Conservation (phyloP, 179 eudicot genomes). For the Beta macrorhiza region DNA sequence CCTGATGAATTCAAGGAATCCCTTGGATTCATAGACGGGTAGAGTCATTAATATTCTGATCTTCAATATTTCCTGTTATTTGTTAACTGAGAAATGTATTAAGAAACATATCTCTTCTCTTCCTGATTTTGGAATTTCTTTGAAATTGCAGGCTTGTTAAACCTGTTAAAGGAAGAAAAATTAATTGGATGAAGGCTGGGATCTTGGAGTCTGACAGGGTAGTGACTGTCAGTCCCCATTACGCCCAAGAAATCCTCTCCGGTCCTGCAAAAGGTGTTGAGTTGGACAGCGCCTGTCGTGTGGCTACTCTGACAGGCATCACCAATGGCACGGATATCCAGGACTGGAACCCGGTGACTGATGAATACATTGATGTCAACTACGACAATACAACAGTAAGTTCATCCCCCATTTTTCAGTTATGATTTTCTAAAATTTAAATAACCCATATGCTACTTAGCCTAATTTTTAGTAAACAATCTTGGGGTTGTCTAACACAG, state of each 20-base stretch:
- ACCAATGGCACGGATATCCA: too few species aligned
- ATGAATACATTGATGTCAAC: too few species aligned
- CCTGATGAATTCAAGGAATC: slow-evolving; percentile 63
- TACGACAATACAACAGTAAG: too few species aligned
- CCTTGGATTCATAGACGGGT: slow-evolving; percentile 91
- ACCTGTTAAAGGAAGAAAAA: slow-evolving; percentile 80
- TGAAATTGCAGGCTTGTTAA: slow-evolving; percentile 52
- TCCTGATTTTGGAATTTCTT: neutral
- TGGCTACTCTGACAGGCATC: too few species aligned
- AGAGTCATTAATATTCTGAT: slow-evolving; percentile 11
- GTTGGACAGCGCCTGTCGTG: too few species aligned
- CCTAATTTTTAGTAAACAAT: too few species aligned
- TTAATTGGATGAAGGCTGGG: slow-evolving; percentile 96
- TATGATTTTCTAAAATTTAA: too few species aligned
- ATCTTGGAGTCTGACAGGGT: slow-evolving; percentile 26
- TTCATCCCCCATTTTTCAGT: too few species aligned
- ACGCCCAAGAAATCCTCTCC: slow-evolving; percentile 73
- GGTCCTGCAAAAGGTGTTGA: slow-evolving; percentile 33
- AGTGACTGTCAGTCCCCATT: slow-evolving; percentile 85
- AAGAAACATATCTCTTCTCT: neutral
- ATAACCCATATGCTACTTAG: too few species aligned
- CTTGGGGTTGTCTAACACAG: too few species aligned
- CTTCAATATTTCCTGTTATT: neutral
- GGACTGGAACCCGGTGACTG: too few species aligned
- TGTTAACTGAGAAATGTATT: neutral